Evolutionary conservation across 2,329 filamentous ascomycete species (phyloP), one percentile per base, ranked within the genome.

Genomic region (Allantophomopsis lycopodina): DNA sequence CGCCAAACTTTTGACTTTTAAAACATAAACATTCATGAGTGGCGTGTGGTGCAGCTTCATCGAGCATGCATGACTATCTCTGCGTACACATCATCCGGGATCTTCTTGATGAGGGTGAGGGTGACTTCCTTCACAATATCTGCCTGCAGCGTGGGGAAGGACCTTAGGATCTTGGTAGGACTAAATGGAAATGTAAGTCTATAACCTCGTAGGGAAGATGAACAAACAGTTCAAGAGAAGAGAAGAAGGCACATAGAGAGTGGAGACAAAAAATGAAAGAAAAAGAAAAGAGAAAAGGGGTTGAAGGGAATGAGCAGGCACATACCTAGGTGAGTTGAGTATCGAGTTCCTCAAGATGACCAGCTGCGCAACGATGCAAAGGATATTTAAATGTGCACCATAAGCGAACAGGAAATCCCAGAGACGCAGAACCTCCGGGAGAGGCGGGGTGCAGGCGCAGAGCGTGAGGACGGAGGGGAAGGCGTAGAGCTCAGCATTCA

Each of bases 341-440:
- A 98, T 79, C 44, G 85, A 78, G 41, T 88, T 81, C 43, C 88
- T 71, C 62, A 95, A 85, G 52, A 94, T 73, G 37, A 95, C 80
- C 39, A 98, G 66, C 61, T 98, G 91, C 12, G 89, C 89, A 13
- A 96, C 91, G 47, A 98, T 95, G 57, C 91, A 96, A 16, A 98
- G 63, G 41, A 98, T 85, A 54, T 98, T 98, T 44, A 98, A 60
- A 58, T 98, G 91, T 30, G 87, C 79, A 0, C 91, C 91, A 50
- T 95, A 98, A 0, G 91, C 89, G 54, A 98, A 94, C 16, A 98
- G 62, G 51, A 98, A 98, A 58, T 98, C 91, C 91, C 91, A 98
- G 2, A 98, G 70, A 46, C 83, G 76, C 40, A 98, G 62, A 0
- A 98, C 91, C 60, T 98, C 89, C 0, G 89, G 89, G 40, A 98